Percentiles rank a stretch among this genome's conserved stretches.
phyloP scores from a whole-genome alignment of 1,284 basidiomycete species.

The Rhodotorula sp. region DNA sequence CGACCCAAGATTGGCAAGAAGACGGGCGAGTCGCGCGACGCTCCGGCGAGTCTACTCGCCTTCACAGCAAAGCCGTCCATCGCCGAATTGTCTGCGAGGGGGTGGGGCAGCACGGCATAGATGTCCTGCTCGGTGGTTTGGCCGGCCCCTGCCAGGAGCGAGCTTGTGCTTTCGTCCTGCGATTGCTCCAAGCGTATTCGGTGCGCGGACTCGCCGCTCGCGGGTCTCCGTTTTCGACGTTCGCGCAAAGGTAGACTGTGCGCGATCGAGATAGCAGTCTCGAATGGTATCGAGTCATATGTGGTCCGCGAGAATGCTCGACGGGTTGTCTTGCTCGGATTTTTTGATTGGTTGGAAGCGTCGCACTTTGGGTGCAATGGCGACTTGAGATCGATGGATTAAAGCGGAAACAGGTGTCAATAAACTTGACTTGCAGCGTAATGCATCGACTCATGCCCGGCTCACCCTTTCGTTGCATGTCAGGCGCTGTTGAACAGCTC shows the following conservation, averaged over 20 bases:
- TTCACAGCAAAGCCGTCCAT: slow-evolving; percentile 18
- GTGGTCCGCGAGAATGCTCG: not conserved
- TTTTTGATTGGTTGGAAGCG: too few relatives aligned
- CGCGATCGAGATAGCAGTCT: too few relatives aligned
- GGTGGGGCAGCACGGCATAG: slow-evolving; percentile 1
- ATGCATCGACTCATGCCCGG: not conserved
- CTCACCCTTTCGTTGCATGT: not conserved
- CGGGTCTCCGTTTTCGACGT: too few relatives aligned
- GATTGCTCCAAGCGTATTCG: too few relatives aligned
- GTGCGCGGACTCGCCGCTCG: not conserved
- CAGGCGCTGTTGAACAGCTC: not conserved
- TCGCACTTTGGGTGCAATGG: too few relatives aligned
- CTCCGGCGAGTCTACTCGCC: not conserved
- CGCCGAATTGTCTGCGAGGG: slow-evolving; percentile 14
- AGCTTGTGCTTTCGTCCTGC: not conserved
- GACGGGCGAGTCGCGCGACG: not conserved
- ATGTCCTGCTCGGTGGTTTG: not conserved
- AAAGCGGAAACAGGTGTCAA: too few relatives aligned
- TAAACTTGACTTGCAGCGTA: too few relatives aligned
- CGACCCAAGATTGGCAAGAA: slow-evolving; percentile 9
- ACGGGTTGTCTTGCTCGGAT: too few relatives aligned
- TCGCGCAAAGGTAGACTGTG: too few relatives aligned
- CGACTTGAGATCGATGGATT: too few relatives aligned
- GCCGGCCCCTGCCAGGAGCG: not conserved
- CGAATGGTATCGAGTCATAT: too few relatives aligned